These are phyloP conservation scores for Talaromyces stipitatus DNA, from an alignment of 495 filamentous ascomycete species.

Conservation along the genomic window DNA sequence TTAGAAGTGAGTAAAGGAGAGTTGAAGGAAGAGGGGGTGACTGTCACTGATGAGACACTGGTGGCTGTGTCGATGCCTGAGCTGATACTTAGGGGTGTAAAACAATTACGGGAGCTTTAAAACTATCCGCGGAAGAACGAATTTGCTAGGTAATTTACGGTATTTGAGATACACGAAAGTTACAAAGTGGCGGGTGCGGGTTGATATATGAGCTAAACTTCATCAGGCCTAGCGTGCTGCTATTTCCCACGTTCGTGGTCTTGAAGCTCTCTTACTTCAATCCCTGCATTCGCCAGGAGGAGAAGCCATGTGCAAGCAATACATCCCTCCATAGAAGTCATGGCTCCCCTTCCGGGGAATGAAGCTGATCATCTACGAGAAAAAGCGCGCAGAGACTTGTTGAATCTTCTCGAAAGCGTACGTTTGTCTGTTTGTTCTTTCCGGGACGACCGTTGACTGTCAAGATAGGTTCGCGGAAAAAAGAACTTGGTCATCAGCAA, in stretches of 20 bases:
- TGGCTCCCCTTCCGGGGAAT: slow-evolving; percentile 65
- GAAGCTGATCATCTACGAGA: slow-evolving; percentile 76
- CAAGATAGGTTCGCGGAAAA: slow-evolving; percentile 80
- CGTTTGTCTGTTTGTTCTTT: slow-evolving; percentile 31
- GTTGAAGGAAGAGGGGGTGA: slow-evolving; percentile 6
- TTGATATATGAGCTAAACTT: not conserved
- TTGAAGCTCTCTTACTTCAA: not conserved
- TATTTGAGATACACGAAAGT: not conserved
- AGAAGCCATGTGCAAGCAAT: slow-evolving; percentile 2
- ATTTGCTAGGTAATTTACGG: not conserved
- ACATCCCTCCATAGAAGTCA: slow-evolving; percentile 19
- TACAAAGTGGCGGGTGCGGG: not conserved
- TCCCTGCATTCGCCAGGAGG: not conserved
- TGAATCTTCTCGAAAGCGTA: slow-evolving; percentile 85
- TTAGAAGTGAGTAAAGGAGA: not conserved
- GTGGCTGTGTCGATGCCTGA: slow-evolving; percentile 5
- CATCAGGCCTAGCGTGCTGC: not conserved
- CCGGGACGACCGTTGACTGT: slow-evolving; percentile 20
- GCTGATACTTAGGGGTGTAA: slow-evolving; percentile 2
- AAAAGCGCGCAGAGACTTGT: slow-evolving; percentile 74
- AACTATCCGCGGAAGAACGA: not conserved
- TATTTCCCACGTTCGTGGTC: not conserved
- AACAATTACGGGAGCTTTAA: not conserved
- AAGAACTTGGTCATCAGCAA: slow-evolving; percentile 96
- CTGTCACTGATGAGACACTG: slow-evolving; percentile 7